Evolutionary conservation across 2,329 filamentous ascomycete species (phyloP), one percentile per base, ranked within the genome.

Genomic region (Fusarium torreyae): DNA sequence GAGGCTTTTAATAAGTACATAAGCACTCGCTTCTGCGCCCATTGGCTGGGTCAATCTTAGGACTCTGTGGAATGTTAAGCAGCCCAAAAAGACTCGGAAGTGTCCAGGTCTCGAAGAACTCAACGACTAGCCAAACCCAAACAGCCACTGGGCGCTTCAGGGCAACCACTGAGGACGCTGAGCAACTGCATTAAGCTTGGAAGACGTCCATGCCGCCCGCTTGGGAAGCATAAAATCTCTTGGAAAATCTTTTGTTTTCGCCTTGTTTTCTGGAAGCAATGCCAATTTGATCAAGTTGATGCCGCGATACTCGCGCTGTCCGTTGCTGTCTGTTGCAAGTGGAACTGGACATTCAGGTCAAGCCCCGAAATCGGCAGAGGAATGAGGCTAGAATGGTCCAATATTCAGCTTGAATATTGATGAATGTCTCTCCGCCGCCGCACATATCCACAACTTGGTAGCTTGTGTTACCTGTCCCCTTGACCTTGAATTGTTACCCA

Each of bases 101-200:
- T 31, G 31, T 57, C 48, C 34, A 50, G 39, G 26, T 31, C 18
- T 28, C 22, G 14, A 40, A 40, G n/a, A 49, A 48, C 38, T 33
- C 26, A 40, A 52, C 40, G 28, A 55, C 62, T 63, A 63, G 43
- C 52, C 24, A 70, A 70, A 67, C 49, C 52, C 53, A 63, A 46
- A 50, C 38, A 57, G 53, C 45, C 52, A 59, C 66, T 40, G 39
- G 58, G 57, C 31, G 51, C 38, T 34, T 57, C 22, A 43, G 34
- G 24, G 15, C 38, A 26, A 53, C 66, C 57, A 69, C 39, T 63
- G n/a, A 42, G 43, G 26, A 46, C 45, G 18, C 56, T 57, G 36
- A 34, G 46, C 24, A 46, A 28, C 20, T 40, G 43, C 43, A 45
- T 48, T 65, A 39, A 39, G 50, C 31, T 48, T 66, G 54, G 40